Evolutionary conservation across 495 filamentous ascomycete genomes (phyloP), one percentile per base, ranked within the genome.

Genomic region (Lophium mytilinum): DNA sequence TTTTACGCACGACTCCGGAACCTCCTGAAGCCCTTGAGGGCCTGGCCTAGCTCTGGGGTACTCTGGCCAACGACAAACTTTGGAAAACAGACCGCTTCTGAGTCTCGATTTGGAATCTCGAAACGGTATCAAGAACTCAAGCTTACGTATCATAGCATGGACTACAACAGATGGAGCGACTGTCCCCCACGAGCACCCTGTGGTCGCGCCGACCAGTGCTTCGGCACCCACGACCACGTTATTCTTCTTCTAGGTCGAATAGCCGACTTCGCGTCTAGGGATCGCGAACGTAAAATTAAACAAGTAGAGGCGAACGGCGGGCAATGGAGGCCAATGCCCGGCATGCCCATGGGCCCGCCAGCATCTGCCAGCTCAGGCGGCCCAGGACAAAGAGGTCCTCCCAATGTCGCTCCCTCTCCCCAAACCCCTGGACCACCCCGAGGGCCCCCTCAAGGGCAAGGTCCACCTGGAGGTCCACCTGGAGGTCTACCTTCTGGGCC

Each of bases 221-320:
- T 89, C 68, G 93, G 89, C 9, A 88, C 87, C 1, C 85, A 84
- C 51, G 93, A 98, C 65, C 88, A 95, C 70, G 66, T 95, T 12
- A 80, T 90, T 53, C 79, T 98, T 8, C 70, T 98, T 0, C 74
- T 96, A 17, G 93, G 85, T 17, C 83, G 92, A 11, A 66, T 95
- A n/a, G 83, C 85, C 12, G 83, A 86, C 55, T 98, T 95, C 68
- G 81, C 87, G 11, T 80, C 83, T 1, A 81, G 80, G 48, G 93
- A 98, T 69, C 76, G 89, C 12, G 78, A 76, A 46, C 76, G 93
- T 47, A 98, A 98, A 66, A 73, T 88, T 41, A 83, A 75, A 55
- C 78, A 74, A 0, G 69, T 78, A 37, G 75, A 77, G 60, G 67
- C 72, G 17, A 72, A 77, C 40, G 81, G 82, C 14, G 75, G 73